phyloP scores from a whole-genome alignment of 2,329 filamentous ascomycete genomes.

The Chalaropsis ovoidea region DNA sequence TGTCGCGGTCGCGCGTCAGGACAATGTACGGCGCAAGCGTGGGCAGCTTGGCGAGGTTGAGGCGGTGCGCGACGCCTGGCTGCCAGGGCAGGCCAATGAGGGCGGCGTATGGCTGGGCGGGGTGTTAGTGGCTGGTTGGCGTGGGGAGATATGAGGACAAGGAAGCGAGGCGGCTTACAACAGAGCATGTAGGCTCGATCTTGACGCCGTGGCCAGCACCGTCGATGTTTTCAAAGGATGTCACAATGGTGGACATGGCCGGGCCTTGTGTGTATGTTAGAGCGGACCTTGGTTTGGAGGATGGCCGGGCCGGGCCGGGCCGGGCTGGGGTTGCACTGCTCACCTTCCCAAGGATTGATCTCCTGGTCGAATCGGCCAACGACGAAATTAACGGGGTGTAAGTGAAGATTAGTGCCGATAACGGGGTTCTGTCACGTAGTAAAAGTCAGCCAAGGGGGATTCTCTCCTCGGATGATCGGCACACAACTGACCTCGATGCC shows the following conservation, averaged over 20 bases:
- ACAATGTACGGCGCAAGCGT: slow-evolving; percentile 49
- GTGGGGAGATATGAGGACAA: slow-evolving; percentile 27
- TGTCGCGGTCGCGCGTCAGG: slow-evolving; percentile 62
- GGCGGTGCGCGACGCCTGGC: slow-evolving; percentile 21
- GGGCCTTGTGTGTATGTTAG: slow-evolving; percentile 39
- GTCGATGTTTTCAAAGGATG: slow-evolving; percentile 71
- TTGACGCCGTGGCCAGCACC: slow-evolving; percentile 71
- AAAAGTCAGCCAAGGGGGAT: slow-evolving; percentile 27
- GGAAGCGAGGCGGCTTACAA: slow-evolving; percentile 35
- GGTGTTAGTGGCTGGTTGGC: not conserved
- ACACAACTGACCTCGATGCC: slow-evolving; percentile 52
- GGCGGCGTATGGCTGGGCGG: not conserved
- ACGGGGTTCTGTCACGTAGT: slow-evolving; percentile 51
- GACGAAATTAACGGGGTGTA: slow-evolving; percentile 61
- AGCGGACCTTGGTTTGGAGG: too few species aligned
- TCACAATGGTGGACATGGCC: slow-evolving; percentile 69
- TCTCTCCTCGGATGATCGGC: not conserved
- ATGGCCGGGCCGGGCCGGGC: not conserved
- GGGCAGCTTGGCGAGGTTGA: slow-evolving; percentile 19
- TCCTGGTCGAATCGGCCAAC: slow-evolving; percentile 59
- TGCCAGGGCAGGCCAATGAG: not conserved
- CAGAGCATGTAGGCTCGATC: slow-evolving; percentile 65
- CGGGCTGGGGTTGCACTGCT: slow-evolving; percentile 16
- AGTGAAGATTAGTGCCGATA: slow-evolving; percentile 68
- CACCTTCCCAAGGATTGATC: slow-evolving; percentile 56